Base-by-base conservation (phyloP, 2,329 filamentous ascomycete species). In the Paecilomyces sp. region DNA sequence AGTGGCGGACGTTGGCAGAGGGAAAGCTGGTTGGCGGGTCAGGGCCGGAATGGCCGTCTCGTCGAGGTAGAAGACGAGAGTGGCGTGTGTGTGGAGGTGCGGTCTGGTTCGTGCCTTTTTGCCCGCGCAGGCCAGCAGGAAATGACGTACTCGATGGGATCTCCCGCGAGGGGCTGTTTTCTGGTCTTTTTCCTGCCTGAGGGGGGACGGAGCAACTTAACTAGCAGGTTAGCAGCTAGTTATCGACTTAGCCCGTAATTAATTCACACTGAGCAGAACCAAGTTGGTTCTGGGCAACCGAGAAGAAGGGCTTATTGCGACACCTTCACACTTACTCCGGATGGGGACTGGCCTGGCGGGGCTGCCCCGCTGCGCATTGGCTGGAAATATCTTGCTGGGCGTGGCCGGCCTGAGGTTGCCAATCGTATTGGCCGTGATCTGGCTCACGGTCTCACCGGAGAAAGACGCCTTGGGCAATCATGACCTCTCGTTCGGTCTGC, bases 221-320 rank as follows among this genome's bases (percentile, higher is more conserved):
- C 62, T 62, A 65, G 64, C 61, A 62, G 59, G 50, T 15, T 57
- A 58, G 55, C 62, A 60, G 55, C 62, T 61, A 58, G 60, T 31
- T 31, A 31, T 22, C 22, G 22, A 22, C 22, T 22, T 22, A 22
- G 22, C 22, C 22, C 22, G 22, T 31, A 31, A 31, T 9, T 31
- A 31, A 31, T 31, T 31, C 30, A 31, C 6, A 31, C 30, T 9
- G 9, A 31, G 22, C 22, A 22, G 22, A 22, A 2, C 22, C 31
- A 33, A 33, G 31, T 33, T 33, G 31, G 31, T 33, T 33, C 31
- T 33, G 31, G 31, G 31, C 31, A 9, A 2, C 22, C 22, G 31
- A 33, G 31, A 28, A 28, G 25, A 28, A 28, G 31, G 31, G 30
- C 30, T 6, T 8, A 33, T 28, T 28, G 31, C 31, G 31, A 33